phyloP scores from a whole-genome alignment of 2,329 filamentous ascomycete genomes.

The Hypocrella siamensis region DNA sequence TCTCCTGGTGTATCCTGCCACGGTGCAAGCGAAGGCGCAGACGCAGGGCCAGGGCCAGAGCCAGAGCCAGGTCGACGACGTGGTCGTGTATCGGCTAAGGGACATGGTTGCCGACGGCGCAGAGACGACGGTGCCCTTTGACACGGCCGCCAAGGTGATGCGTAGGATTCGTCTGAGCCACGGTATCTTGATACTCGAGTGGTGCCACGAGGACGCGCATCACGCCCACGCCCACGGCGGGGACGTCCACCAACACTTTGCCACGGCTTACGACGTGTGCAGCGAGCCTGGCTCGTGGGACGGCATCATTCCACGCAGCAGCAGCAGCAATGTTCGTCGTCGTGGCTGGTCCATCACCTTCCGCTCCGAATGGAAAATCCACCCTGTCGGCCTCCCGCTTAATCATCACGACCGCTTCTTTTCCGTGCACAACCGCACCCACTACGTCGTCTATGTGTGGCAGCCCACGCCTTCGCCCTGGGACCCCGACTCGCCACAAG shows the following conservation, averaged over 20 bases:
- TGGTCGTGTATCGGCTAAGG: constrained; percentile 23
- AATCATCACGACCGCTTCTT: constrained; percentile 45
- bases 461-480: constrained; percentile 39
- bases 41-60: too few relatives aligned
- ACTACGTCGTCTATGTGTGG: constrained; percentile 49
- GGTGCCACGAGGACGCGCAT: constrained; percentile 35
- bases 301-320: background rate
- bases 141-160: constrained; percentile 29
- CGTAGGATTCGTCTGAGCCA: constrained; percentile 37
- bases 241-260: constrained; percentile 40
- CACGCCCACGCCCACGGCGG: constrained; percentile 35
- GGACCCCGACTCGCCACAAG: constrained; percentile 37
- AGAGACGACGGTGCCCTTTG: constrained; percentile 33
- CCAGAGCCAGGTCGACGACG: too few relatives aligned
- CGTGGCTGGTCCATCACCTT: too few relatives aligned
- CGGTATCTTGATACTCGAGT: constrained; percentile 45
- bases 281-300: background rate
- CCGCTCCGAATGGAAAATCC: too few relatives aligned
- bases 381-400: constrained; percentile 38
- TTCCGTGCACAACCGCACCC: constrained; percentile 40
- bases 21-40: background rate
- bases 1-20: background rate
- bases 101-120: constrained; percentile 30
- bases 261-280: constrained; percentile 38
- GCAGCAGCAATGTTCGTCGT: too few relatives aligned